These are phyloP conservation scores for Lactifluus subvellereus DNA, from an alignment of 768 basidiomycete genomes.

Conservation along the genomic window DNA sequence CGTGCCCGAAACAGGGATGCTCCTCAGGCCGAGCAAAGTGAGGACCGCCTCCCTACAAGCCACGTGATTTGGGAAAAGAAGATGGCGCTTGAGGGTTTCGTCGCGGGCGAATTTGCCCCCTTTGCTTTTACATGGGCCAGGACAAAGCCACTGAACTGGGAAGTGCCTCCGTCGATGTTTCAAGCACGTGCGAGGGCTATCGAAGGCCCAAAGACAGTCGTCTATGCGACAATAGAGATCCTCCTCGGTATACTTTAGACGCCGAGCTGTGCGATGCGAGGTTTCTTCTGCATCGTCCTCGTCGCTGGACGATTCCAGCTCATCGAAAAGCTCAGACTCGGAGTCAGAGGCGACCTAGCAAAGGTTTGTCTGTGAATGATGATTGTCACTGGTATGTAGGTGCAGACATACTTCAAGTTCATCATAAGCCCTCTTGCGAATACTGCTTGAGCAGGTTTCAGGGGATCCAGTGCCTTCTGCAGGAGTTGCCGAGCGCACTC, in stretches of 20 bases:
- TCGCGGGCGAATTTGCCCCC: background rate
- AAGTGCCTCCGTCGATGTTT: constrained; percentile 6
- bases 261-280: background rate
- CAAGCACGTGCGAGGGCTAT: background rate
- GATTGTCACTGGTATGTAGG: background rate
- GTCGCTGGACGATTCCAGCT: background rate
- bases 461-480: background rate
- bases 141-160: background rate
- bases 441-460: background rate
- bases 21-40: background rate
- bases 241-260: background rate
- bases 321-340: background rate
- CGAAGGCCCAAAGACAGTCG: constrained; percentile 1
- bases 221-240: constrained; percentile 13
- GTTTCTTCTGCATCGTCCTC: background rate
- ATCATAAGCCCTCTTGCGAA: background rate
- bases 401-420: constrained; percentile 4
- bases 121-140: background rate
- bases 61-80: background rate
- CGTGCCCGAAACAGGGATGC: background rate
- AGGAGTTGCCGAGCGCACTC: background rate
- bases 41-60: constrained; percentile 1
- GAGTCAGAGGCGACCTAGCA: constrained; percentile 3
- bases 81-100: constrained; percentile 9
- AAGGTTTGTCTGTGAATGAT: background rate